These are phyloP conservation scores for Colletotrichum phormii DNA, from an alignment of 2,329 filamentous ascomycete species.

Conservation along the genomic window DNA sequence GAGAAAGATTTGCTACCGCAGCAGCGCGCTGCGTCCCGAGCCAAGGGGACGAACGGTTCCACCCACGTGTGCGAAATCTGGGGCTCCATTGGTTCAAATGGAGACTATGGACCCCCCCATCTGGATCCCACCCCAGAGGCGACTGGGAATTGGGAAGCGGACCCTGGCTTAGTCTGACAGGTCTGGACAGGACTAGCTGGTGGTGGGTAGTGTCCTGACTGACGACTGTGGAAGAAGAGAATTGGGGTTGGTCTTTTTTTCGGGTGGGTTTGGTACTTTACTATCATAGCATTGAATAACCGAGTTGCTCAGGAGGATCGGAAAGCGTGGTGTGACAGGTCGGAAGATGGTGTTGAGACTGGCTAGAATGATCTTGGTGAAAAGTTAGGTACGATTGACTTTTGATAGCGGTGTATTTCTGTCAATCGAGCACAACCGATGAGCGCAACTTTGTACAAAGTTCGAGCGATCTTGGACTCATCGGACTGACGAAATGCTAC, in stretches of 20 bases:
- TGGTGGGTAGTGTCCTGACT: no score
- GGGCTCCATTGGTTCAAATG: constrained; percentile 31
- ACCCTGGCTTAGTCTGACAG: constrained; percentile 11
- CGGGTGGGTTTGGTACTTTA: not conserved
- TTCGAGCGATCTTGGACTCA: not conserved
- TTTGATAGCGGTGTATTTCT: not conserved
- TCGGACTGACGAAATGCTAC: not conserved
- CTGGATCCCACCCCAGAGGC: constrained; percentile 17
- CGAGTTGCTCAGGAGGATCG: not conserved
- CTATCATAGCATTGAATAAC: not conserved
- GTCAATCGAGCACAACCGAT: not conserved
- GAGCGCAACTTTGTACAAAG: not conserved
- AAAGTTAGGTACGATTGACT: not conserved
- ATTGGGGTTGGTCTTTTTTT: no score
- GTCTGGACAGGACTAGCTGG: constrained; percentile 13
- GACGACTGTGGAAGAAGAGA: no score
- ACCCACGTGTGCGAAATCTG: constrained; percentile 30
- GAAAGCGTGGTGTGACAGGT: not conserved
- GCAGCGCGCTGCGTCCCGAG: not conserved
- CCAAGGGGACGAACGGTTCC: constrained; percentile 12
- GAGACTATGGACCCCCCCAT: not conserved
- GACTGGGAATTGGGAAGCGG: not conserved
- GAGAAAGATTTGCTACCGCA: not conserved
- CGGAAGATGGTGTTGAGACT: not conserved
- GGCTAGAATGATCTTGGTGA: not conserved